Evolutionary conservation across 371 early-diverging fungal species (phyloP), one percentile per base, ranked within the genome.

Genomic region (Haplosporangium sp.): DNA sequence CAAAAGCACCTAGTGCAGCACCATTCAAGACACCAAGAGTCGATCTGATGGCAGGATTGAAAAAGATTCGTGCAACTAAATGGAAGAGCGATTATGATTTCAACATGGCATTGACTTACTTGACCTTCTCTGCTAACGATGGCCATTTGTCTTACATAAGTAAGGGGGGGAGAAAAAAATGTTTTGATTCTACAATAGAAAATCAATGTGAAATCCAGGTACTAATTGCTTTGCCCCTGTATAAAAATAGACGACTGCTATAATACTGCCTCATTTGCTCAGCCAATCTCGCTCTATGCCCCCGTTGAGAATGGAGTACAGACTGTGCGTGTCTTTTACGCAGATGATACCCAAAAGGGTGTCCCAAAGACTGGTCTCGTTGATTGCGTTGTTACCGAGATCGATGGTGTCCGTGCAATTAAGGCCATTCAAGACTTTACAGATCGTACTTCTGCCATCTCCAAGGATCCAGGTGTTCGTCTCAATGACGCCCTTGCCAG

Each of bases 381-480:
- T 40, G 77, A 82, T 57, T 82, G 82, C 50, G 63, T 44, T 9
- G 82, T 81, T 50, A 70, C 27, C 20, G 74, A 71, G 48, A 84
- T 84, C 48, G 82, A 84, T 39, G 84, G 84, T 9, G 67, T 65
- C 17, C 82, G 82, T 0, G 76, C 82, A 45, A 65, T 84, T n/a
- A 71, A 82, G 55, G 74, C 78, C 61, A 42, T 83, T 53, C 77
- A 83, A 47, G 71, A 64, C 19, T 83, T 74, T 48, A 72, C 83
- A 8, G 83, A 83, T 59, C 69, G 74, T 10, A 63, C 65, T 48
- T 68, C 78, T 4, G 74, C 72, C 38, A 68, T 83, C 55, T 83
- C 83, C 63, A 77, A 77, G 67, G 83, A 83, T 15, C 78, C 83
- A 13, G 77, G 77, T 71, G 78, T 77, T 45, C 83, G 83, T 58